A percentile compares a stretch with the other conserved stretches of the same genome.
phyloP scores from a whole-genome alignment of 495 filamentous ascomycete genomes.

The Coniosporium apollinis region DNA sequence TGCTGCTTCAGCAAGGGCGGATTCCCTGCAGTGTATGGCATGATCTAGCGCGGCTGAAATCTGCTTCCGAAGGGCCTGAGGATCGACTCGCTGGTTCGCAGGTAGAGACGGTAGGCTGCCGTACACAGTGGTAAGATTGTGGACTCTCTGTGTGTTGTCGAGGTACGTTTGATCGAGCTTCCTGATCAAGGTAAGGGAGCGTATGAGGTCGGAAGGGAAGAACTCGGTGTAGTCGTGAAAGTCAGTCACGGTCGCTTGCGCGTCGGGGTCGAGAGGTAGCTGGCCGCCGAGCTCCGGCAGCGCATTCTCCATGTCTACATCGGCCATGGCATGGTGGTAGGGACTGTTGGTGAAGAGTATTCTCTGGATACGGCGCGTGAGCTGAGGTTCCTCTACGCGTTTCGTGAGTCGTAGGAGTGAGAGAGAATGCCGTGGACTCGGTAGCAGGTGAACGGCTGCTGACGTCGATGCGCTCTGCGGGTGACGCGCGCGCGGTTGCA shows the following conservation, averaged over 20 bases:
- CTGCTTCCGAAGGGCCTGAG: slow-evolving; percentile 47
- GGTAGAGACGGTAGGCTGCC: slow-evolving; percentile 48
- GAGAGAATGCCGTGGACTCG: no score
- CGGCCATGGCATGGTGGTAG: slow-evolving; percentile 10
- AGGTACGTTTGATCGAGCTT: slow-evolving; percentile 61
- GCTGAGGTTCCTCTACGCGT: no score
- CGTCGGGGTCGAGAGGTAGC: slow-evolving; percentile 57
- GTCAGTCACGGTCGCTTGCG: slow-evolving; percentile 85
- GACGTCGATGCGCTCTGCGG: no score
- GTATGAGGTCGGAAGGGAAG: slow-evolving; percentile 79
- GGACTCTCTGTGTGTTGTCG: slow-evolving; percentile 45
- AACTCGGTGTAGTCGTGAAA: slow-evolving; percentile 93
- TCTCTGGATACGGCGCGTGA: no score
- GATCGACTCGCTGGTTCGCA: slow-evolving; percentile 32
- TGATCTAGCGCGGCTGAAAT: slow-evolving; percentile 61
- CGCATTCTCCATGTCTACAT: slow-evolving; percentile 12
- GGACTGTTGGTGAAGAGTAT: no score
- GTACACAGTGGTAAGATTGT: slow-evolving; percentile 59
- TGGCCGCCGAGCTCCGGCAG: slow-evolving; percentile 19
- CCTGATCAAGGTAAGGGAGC: slow-evolving; percentile 75
- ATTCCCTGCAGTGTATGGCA: slow-evolving; percentile 58
- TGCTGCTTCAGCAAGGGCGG: slow-evolving; percentile 64
- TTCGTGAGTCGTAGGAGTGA: no score
- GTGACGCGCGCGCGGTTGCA: no score
- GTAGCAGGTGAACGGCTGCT: no score